Percentiles rank a stretch among this genome's conserved stretches.
phyloP scores from a whole-genome alignment of 345 rosid species.

The Populus euphratica region DNA sequence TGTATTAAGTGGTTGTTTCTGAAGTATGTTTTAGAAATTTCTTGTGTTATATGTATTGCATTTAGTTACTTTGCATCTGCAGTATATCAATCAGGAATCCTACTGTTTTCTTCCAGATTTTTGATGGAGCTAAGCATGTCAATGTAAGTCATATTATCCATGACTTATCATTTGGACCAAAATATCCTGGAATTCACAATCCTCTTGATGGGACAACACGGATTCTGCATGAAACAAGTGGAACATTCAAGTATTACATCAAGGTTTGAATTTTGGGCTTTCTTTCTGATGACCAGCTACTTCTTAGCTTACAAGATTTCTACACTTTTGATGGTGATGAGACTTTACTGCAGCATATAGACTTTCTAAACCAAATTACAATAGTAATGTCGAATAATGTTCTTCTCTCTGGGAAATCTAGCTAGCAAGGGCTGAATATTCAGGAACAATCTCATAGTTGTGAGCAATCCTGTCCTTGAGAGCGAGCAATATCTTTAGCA shows the following conservation, averaged over 20 bases:
- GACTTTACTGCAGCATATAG: background rate
- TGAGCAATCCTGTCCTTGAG: background rate
- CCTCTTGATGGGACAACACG: slow-evolving; percentile 84
- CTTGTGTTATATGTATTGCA: background rate
- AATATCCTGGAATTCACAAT: slow-evolving; percentile 93
- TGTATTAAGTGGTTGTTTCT: background rate
- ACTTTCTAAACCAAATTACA: background rate
- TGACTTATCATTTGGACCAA: slow-evolving; percentile 89
- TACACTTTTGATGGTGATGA: background rate
- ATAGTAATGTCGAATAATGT: background rate
- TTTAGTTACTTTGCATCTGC: background rate
- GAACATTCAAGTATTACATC: slow-evolving; percentile 92
- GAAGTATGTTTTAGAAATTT: background rate
- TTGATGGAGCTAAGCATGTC: slow-evolving; percentile 76
- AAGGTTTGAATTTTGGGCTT: slow-evolving; percentile 49
- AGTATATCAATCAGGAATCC: background rate
- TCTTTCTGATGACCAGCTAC: background rate
- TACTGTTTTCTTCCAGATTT: slow-evolving; percentile 52
- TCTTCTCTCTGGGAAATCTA: background rate
- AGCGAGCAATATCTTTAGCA: background rate
- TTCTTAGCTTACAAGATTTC: background rate
- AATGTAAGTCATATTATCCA: slow-evolving; percentile 88
- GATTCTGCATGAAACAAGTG: slow-evolving; percentile 66
- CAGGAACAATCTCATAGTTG: background rate
- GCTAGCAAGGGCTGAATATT: background rate